phyloP scores from a whole-genome alignment of 2,329 filamentous ascomycete genomes.

The Trichoderma harzianum region DNA sequence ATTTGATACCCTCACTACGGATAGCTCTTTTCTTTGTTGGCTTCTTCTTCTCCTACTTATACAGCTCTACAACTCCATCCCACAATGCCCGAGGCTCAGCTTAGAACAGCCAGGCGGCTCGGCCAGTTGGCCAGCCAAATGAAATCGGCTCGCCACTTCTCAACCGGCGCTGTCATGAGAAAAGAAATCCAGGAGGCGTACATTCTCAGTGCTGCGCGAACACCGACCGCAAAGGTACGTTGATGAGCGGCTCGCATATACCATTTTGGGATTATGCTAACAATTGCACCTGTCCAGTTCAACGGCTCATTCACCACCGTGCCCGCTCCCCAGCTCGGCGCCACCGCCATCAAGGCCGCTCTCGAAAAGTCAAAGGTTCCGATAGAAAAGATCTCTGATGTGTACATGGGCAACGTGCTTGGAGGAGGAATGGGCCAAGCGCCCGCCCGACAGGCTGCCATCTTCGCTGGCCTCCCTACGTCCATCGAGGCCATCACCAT shows the following conservation, averaged over 20 bases:
- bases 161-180: conserved; percentile 40
- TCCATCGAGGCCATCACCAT: conserved; percentile 84
- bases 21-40: neutral
- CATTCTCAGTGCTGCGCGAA: conserved; percentile 85
- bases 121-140: conserved; percentile 40
- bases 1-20: neutral
- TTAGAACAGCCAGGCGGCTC: conserved; percentile 34
- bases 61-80: neutral
- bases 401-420: conserved; percentile 97
- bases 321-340: conserved; percentile 82
- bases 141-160: conserved; percentile 45
- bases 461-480: conserved; percentile 82
- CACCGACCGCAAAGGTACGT: conserved; percentile 79
- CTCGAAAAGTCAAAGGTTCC: conserved; percentile 83
- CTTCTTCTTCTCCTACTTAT: neutral
- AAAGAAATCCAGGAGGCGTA: conserved; percentile 86
- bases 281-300: conserved; percentile 58
- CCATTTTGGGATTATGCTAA: neutral
- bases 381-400: conserved; percentile 75
- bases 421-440: conserved; percentile 82
- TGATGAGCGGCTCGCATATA: neutral
- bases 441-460: conserved; percentile 83
- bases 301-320: conserved; percentile 86
- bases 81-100: conserved; percentile 33
- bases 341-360: conserved; percentile 87